Evolutionary conservation across 139 green algal genomes (phyloP), one percentile per base, ranked within the genome.

Genomic region (Haematococcus lacustris): DNA sequence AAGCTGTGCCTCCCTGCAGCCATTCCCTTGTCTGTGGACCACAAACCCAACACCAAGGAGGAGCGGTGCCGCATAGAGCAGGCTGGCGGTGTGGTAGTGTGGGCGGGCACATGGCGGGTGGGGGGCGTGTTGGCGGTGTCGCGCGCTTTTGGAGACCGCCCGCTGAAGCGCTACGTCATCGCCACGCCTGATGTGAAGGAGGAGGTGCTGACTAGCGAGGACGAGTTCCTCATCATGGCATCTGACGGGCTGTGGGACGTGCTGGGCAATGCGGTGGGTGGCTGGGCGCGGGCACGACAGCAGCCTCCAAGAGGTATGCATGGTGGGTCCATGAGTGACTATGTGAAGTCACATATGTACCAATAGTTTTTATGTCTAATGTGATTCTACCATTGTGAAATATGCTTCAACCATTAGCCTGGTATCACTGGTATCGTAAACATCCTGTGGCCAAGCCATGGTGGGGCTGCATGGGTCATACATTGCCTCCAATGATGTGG

Each of bases 171-270:
- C 26, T 94, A 87, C 57, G 89, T 98, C 9, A 87, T 94, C 0
- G 79, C 94, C 33, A 86, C 81, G 69, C 93, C 92, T 1, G 87
- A 96, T 26, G 70, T 97, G 25, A 70, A 79, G 32, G 86, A 94
- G 60, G 87, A 97, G 62, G 39, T 70, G 38, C 69, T 98, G 51
- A 71, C 71, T 6, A 9, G 39, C 21, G 80, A 78, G 3, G 87
- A 90, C 47, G 83, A 93, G 73, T 90, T 90, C 62, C 63, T 98
- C 1, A 85, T 98, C 37, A 70, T 98, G 26, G 94, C 91, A 37
- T 91, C 75, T 38, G 94, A 98, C 78, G 94, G 94, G 28, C 70
- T 98, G 60, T 98, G 94, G 94, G 94, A 98, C 66, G 92, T 96
- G 17, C 71, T 97, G 33, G 76, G 69, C 33, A 94, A 96, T 66